Base-by-base conservation (phyloP, 2,329 filamentous ascomycete species). In the Myriosclerotinia scirpicola region DNA sequence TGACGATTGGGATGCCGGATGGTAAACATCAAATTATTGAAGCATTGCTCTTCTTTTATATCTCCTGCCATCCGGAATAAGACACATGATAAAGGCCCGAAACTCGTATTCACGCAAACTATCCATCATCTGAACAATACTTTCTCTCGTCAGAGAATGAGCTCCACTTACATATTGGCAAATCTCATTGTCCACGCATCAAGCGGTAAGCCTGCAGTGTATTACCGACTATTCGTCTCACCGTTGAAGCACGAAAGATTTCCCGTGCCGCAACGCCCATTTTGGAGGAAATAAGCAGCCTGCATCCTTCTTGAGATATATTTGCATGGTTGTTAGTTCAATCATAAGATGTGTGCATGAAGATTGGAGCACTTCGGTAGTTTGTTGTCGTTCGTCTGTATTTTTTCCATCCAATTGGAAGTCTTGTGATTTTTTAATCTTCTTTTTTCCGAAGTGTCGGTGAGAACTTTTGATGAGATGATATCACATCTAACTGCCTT, bases 121-220 rank as follows among this genome's bases (percentile, higher is more conserved):
- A 7, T 48, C 30, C 11, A 48, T 58, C 34, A n/a, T n/a, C 11
- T 34, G 34, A 30, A 40, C 26, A 17, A 30, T 12, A n/a, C 14
- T 26, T 59, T 59, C 62, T 64, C 62, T 50, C 62, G 62, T 64
- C 40, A 59, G 62, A 59, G 53, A 40, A 26, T 22, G n/a, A 38
- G 30, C 53, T 46, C 34, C 44, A 40, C 52, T 42, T 64, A 64
- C 30, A 58, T 40, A 40, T 48, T 64, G 62, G 12, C 22, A 58
- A 11, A 42, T 34, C 30, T n/a, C 34, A 7, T 40, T 40, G 50
- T 58, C 30, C 53, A 26, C 59, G 53, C 53, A 14, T 30, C 36
- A 58, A 64, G 62, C 40, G 12, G 42, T 64, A 48, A 64, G 62
- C 62, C 52, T 64, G 62, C 62, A 58, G 62, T 50, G 42, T 15